Base-by-base conservation (phyloP, 2,329 filamentous ascomycete genomes). In the Exserohilum rostratum region DNA sequence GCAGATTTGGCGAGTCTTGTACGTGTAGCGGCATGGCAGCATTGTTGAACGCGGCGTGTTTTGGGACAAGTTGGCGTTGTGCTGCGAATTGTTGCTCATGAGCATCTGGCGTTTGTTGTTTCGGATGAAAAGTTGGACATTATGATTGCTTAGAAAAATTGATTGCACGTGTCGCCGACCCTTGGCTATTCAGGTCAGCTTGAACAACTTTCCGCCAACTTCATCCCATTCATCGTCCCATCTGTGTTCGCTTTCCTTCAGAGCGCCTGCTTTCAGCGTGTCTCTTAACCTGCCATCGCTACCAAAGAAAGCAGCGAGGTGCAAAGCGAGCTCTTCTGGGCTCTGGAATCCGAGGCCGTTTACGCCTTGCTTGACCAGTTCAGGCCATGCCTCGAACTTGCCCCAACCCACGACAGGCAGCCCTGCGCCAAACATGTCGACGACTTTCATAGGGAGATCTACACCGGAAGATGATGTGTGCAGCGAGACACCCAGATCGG, bases 361-460 rank as follows among this genome's bases (percentile, higher is more conserved):
- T 34, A 87, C 81, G 0, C 90, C 89, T 67, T 98, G 93, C 47
- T 84, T 88, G 22, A 99, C 90, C n/a, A 99, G 79, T 77, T 99
- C 95, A 2, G 85, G 81, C 82, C 96, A 96, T 58, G 93, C 93
- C 70, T 93, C 87, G 69, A 96, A 99, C 2, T 84, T 83, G 22
- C 85, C 85, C 82, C 95, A 98, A 3, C 92, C 93, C 0, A 89
- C 87, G 0, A 99, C 95, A 0, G 95, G 95, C 25, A 99, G 79
- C 0, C 93, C 95, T 0, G 93, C 90, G 2, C 95, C 95, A 73
- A 99, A 98, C 93, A 99, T 97, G 73, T 99, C 95, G 12, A 99
- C 93, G 1, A 99, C 92, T 77, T 99, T 99, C 95, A 99, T 99
- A 0, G 95, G 95, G 17, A 99, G 80, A 75, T 99, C 95, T 0